A percentile compares a stretch with the other conserved stretches of the same genome.
These are phyloP conservation scores for Botrytis cinerea DNA, from an alignment of 2,329 filamentous ascomycete species.

Conservation along the genomic window DNA sequence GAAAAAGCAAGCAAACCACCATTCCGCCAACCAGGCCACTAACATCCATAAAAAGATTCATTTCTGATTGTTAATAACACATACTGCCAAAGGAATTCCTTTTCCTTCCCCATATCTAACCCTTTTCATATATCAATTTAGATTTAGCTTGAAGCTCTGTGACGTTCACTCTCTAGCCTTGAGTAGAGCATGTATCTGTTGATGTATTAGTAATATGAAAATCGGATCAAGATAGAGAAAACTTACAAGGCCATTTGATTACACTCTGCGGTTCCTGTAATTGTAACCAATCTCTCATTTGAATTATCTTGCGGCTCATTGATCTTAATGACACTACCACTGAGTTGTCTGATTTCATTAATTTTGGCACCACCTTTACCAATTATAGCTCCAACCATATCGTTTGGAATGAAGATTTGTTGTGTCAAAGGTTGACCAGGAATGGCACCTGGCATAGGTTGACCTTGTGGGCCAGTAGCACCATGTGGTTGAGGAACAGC, in stretches of 20 bases:
- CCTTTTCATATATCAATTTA: conserved; percentile 4
- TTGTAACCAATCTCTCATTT: conserved; percentile 97
- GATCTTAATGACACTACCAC: conserved; percentile 98
- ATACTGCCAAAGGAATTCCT: neutral
- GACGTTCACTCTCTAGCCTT: conserved; percentile 68
- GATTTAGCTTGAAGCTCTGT: conserved; percentile 39
- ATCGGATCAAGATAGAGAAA: neutral
- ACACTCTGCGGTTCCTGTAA: conserved; percentile 95
- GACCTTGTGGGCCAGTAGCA: conserved; percentile 70
- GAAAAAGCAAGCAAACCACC: conserved; percentile 5
- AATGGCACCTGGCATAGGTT: conserved; percentile 73
- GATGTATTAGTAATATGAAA: neutral
- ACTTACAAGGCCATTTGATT: conserved; percentile 97
- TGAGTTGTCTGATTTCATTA: conserved; percentile 97
- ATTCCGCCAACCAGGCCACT: conserved; percentile 4
- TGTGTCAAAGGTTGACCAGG: conserved; percentile 64
- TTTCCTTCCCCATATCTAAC: neutral
- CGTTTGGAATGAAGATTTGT: conserved; percentile 98
- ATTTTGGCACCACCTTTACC: conserved; percentile 85
- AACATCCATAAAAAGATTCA: conserved; percentile 5
- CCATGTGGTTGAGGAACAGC: conserved; percentile 61
- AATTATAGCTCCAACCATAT: conserved; percentile 76
- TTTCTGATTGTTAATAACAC: conserved; percentile 10
- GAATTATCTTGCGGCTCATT: conserved; percentile 99
- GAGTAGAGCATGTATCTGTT: conserved; percentile 79